Conservation (phyloP, 208 protist species). For the Trichomonas vaginalis region DNA sequence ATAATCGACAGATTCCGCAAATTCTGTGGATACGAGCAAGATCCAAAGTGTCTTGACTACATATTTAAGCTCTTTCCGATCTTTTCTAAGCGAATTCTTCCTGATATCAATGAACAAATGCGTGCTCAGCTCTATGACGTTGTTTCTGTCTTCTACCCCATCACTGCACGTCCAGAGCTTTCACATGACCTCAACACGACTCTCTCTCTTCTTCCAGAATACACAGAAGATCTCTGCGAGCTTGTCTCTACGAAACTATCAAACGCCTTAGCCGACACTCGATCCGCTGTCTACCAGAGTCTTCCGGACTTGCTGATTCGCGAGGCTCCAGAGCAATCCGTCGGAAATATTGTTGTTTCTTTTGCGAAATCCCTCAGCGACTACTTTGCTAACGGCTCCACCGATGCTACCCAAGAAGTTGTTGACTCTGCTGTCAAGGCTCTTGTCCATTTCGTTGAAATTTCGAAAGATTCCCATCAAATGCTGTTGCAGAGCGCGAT, state of each 20-base stretch:
- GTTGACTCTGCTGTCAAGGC: not conserved
- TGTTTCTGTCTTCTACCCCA: not conserved
- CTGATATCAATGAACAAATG: not conserved
- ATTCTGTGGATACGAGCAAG: conserved; percentile 5
- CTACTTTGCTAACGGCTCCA: not conserved
- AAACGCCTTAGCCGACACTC: not conserved
- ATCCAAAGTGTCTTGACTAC: not conserved
- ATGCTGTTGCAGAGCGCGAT: not conserved
- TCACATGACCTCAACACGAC: not conserved
- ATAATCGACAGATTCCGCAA: not conserved
- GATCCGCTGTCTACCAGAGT: not conserved
- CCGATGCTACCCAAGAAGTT: not conserved
- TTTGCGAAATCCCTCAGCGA: not conserved
- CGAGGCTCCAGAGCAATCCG: not conserved
- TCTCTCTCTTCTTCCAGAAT: not conserved
- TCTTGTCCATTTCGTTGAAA: not conserved
- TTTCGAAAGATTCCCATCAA: not conserved
- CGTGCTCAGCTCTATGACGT: not conserved
- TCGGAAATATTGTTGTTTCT: not conserved
- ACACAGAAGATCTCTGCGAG: not conserved
- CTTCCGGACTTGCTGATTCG: not conserved
- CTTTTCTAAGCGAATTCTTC: not conserved
- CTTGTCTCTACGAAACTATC: not conserved
- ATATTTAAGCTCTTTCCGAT: not conserved
- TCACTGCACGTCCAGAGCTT: not conserved